Evolutionary conservation across 441 rosid species (phyloP).

Genomic region (Isatis lusitanica): DNA sequence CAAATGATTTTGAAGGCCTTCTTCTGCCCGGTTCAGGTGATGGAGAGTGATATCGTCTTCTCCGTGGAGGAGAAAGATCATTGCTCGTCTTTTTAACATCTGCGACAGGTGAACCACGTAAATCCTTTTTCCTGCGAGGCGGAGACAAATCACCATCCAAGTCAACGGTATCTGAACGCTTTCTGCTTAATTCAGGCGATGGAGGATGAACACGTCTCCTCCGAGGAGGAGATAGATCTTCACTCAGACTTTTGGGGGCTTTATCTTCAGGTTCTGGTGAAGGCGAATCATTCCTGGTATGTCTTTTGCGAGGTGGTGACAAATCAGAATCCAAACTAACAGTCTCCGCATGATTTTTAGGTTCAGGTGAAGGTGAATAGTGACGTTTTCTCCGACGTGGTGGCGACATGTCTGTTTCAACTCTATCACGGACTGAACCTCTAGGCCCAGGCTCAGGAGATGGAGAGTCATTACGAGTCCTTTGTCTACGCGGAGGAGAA

Average conservation of each 20-base stretch:
- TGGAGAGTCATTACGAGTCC: conserved; percentile 57
- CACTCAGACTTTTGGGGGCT: conserved; percentile 8
- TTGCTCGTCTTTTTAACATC: neutral
- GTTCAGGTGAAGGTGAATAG: conserved; percentile 36
- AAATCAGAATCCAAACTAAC: conserved; percentile 41
- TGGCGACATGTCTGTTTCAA: conserved; percentile 51
- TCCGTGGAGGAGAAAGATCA: conserved; percentile 55
- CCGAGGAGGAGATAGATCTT: conserved; percentile 56
- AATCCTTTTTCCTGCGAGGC: conserved; percentile 38
- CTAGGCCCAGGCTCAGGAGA: conserved; percentile 53
- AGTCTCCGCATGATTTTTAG: conserved; percentile 19
- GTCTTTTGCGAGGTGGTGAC: conserved; percentile 47
- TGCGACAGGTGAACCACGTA: conserved; percentile 19
- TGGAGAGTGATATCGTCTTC: conserved; percentile 34
- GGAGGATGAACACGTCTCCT: conserved; percentile 19
- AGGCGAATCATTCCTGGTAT: conserved; percentile 44
- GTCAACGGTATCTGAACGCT: conserved; percentile 29
- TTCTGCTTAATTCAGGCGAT: conserved; percentile 19
- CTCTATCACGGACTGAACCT: conserved; percentile 27
- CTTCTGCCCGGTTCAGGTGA: conserved; percentile 30
- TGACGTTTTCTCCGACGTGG: conserved; percentile 39
- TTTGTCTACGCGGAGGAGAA: conserved; percentile 59
- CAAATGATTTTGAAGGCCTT: conserved; percentile 23
- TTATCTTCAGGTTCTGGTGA: conserved; percentile 42
- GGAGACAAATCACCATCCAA: conserved; percentile 47